phyloP scores from a whole-genome alignment of 179 eudicot genomes.

The Beta macrorhiza region DNA sequence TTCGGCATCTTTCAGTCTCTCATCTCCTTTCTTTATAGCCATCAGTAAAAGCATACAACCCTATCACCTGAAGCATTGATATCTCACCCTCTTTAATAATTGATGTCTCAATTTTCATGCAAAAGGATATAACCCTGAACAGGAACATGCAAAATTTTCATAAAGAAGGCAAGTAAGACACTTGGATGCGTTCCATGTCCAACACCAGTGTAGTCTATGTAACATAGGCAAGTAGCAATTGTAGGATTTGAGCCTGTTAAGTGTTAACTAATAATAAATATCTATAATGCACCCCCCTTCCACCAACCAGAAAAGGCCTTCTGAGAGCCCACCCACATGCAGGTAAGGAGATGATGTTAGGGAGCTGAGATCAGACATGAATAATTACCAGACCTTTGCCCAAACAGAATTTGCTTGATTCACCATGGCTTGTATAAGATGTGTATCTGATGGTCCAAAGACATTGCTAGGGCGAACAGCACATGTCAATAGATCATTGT shows the following conservation, averaged over 20 bases:
- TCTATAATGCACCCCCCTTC: too few species aligned
- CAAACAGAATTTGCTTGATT: constrained; percentile 63
- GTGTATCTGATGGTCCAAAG: constrained; percentile 85
- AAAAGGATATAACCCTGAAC: too few species aligned
- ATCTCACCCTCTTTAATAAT: background rate
- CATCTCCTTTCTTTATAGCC: background rate
- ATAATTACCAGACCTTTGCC: constrained; percentile 68
- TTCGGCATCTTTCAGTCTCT: background rate
- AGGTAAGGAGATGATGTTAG: background rate
- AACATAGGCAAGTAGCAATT: too few species aligned
- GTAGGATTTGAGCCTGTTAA: too few species aligned
- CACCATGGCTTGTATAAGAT: constrained; percentile 55
- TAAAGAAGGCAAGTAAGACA: too few species aligned
- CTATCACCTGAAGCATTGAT: background rate
- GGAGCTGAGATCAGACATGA: constrained; percentile 20
- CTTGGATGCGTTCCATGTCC: too few species aligned
- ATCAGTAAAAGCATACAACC: background rate
- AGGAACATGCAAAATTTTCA: too few species aligned
- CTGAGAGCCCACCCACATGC: background rate
- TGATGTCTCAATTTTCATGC: background rate
- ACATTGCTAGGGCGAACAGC: constrained; percentile 86
- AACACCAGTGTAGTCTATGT: too few species aligned
- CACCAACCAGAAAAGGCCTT: too few species aligned
- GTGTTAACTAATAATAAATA: too few species aligned
- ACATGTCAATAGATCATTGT: constrained; percentile 76